phyloP scores from a whole-genome alignment of 345 rosid species.

The Boechera stricta region DNA sequence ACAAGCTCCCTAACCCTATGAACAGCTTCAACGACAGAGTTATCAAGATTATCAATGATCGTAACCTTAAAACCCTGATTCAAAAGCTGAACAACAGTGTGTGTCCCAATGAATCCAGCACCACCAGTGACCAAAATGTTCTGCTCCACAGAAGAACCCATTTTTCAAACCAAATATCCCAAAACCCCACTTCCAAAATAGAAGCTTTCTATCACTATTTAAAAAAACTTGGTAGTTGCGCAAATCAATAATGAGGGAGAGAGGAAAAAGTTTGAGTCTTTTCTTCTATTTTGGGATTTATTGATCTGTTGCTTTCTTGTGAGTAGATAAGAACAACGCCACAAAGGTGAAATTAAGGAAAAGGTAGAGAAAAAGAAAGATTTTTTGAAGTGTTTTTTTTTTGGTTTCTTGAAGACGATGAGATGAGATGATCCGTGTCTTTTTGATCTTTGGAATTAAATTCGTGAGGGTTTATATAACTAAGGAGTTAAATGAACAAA shows the following conservation, averaged over 20 bases:
- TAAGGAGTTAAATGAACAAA: neutral
- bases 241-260: slow-evolving; percentile 42
- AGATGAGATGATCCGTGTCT: slow-evolving; percentile 22
- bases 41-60: slow-evolving; percentile 87
- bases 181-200: slow-evolving; percentile 29
- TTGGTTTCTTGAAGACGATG: neutral
- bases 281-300: slow-evolving; percentile 21
- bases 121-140: slow-evolving; percentile 91
- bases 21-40: slow-evolving; percentile 79
- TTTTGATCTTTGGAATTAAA: slow-evolving; percentile 25
- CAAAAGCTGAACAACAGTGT: slow-evolving; percentile 87
- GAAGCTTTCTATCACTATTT: slow-evolving; percentile 13
- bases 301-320: slow-evolving; percentile 18
- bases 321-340: slow-evolving; percentile 46
- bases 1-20: slow-evolving; percentile 77
- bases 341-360: slow-evolving; percentile 24
- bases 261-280: neutral
- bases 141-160: slow-evolving; percentile 55
- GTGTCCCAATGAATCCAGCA: slow-evolving; percentile 96
- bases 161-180: neutral
- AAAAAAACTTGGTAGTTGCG: slow-evolving; percentile 31
- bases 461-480: slow-evolving; percentile 36
- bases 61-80: slow-evolving; percentile 76
- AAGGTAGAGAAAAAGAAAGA: slow-evolving; percentile 7
- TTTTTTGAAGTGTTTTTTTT: neutral